These are phyloP conservation scores for Fusarium sp. DNA, from an alignment of 2,329 filamentous ascomycete genomes.

Conservation along the genomic window DNA sequence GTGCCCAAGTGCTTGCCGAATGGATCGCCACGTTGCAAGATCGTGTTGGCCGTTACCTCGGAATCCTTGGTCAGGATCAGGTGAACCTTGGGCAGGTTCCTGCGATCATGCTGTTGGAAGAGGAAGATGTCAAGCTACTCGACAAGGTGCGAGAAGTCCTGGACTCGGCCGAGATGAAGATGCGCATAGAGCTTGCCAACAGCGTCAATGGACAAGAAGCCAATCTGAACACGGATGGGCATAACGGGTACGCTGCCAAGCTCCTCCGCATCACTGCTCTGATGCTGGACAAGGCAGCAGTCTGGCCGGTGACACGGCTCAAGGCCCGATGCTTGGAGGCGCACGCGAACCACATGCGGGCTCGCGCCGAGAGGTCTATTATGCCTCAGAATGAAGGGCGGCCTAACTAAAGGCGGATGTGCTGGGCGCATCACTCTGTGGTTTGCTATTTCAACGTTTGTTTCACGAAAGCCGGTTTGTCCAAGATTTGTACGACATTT, in stretches of 20 bases:
- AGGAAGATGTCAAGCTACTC: constrained; percentile 88
- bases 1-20: constrained; percentile 91
- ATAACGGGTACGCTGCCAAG: constrained; percentile 84
- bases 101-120: constrained; percentile 88
- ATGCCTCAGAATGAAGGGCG: constrained; percentile 50
- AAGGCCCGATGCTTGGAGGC: constrained; percentile 67
- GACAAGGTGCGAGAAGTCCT: constrained; percentile 85
- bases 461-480: not conserved
- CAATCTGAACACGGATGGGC: constrained; percentile 64
- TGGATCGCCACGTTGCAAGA: constrained; percentile 96
- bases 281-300: constrained; percentile 87
- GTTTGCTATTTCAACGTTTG: not conserved
- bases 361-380: constrained; percentile 64
- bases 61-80: constrained; percentile 84
- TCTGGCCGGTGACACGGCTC: constrained; percentile 80
- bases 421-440: not conserved
- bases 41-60: constrained; percentile 88
- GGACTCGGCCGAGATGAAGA: constrained; percentile 80
- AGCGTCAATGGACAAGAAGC: constrained; percentile 64
- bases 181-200: constrained; percentile 65
- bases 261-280: constrained; percentile 85
- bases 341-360: constrained; percentile 63
- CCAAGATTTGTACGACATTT: not conserved
- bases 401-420: not conserved
- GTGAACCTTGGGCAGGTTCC: constrained; percentile 84